Base-by-base conservation (phyloP, 83 land plant species). In the Isoetes engelmannii region DNA sequence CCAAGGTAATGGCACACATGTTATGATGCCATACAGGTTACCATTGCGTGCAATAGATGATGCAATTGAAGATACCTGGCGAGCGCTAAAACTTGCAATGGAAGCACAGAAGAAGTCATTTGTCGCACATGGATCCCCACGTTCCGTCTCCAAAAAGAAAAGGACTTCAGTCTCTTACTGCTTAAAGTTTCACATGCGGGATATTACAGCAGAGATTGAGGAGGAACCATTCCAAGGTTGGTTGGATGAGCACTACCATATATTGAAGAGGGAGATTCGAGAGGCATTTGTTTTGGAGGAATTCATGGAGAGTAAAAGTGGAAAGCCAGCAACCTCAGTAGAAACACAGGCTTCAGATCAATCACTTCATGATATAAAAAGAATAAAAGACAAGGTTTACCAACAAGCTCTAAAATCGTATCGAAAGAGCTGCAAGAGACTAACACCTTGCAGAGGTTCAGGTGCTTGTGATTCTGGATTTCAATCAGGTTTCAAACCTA, bases 211-310 rank as follows among this genome's bases (percentile, higher is more conserved):
- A 67, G 92, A 90, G 66, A 94, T 94, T 73, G 99, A 94, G 75
- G 99, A 94, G 68, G 99, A 94, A 72, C 99, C 99, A 48, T 49
- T 94, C 53, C 99, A 94, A 69, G 99, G 99, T 28, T 94, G 99
- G 99, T 87, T 94, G 67, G 99, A 94, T 77, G 93, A 94, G 62
- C 99, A 94, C 79, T 86, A 82, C 68, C 85, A 77, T 4, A 76
- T 94, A 56, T 67, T 90, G 82, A 81, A 76, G 56, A 88, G 88
- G 50, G 88, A 83, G 70, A 84, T 83, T 10, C 75, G 83, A 77
- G 96, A 90, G 60, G 68, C 83, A 50, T 80, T 79, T 79, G 84
- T 85, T 12, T 78, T 92, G 72, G 82, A 84, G 63, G 82, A 83
- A 41, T 78, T 88, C 62, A 76, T 90, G 37, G 90, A 94, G 87